Conservation (phyloP, 1,139 yeast species). For the Pichia sp. region DNA sequence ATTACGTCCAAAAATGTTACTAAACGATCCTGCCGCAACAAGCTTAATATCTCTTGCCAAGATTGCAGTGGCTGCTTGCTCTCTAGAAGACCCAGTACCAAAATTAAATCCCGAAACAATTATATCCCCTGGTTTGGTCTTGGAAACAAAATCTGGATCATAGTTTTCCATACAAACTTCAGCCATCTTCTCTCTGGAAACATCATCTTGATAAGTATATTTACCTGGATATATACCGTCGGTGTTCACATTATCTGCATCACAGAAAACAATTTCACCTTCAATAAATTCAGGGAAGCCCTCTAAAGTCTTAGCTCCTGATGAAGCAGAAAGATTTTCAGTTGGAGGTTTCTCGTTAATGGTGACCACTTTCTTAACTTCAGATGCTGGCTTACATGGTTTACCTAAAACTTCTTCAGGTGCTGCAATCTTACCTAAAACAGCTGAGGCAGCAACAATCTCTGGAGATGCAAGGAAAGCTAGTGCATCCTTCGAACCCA, state of each 20-base stretch:
- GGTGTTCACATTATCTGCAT: slow-evolving; percentile 95
- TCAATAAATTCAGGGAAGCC: slow-evolving; percentile 86
- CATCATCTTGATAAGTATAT: slow-evolving; percentile 96
- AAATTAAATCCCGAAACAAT: slow-evolving; percentile 89
- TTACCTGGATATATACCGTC: slow-evolving; percentile 99
- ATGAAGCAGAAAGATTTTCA: slow-evolving; percentile 41
- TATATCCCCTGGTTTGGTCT: slow-evolving; percentile 83
- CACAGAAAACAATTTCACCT: slow-evolving; percentile 91
- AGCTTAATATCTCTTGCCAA: slow-evolving; percentile 88
- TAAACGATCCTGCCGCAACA: slow-evolving; percentile 95
- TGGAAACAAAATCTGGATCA: slow-evolving; percentile 74
- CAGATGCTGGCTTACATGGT: slow-evolving; percentile 39
- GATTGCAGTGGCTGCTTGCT: slow-evolving; percentile 97
- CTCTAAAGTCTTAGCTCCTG: slow-evolving; percentile 33
- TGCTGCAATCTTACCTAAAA: slow-evolving; percentile 85
- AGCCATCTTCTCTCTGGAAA: slow-evolving; percentile 91
- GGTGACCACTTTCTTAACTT: slow-evolving; percentile 43
- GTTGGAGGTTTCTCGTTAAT: slow-evolving; percentile 30
- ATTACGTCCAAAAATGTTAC: slow-evolving; percentile 92
- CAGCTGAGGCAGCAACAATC: slow-evolving; percentile 96
- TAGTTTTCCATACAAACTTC: slow-evolving; percentile 99
- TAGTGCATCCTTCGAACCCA: slow-evolving; percentile 95
- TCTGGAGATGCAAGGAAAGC: slow-evolving; percentile 97
- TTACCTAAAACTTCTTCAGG: slow-evolving; percentile 76
- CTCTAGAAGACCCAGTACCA: slow-evolving; percentile 98